Evolutionary conservation across 2,329 filamentous ascomycete genomes (phyloP).

Genomic region (Fusarium heterosporum): DNA sequence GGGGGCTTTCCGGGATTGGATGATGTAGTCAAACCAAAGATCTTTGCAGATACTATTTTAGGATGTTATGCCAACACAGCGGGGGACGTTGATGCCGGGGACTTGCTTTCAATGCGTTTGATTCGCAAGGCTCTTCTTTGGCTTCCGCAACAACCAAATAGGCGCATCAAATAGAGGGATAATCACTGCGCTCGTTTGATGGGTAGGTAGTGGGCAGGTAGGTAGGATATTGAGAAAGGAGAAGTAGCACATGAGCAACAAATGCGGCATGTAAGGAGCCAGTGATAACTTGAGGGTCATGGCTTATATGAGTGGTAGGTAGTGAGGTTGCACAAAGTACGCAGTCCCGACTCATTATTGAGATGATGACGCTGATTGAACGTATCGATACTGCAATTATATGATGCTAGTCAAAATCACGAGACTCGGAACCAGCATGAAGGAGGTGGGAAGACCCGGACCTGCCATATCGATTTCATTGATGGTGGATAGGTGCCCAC

Average conservation of each 20-base stretch:
- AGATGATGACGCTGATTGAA: conserved; percentile 5
- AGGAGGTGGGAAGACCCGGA: neutral
- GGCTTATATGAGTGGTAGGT: neutral
- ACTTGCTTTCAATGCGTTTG: neutral
- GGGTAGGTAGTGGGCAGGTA: no score
- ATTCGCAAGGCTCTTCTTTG: neutral
- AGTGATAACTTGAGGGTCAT: conserved; percentile 9
- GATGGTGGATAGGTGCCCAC: no score
- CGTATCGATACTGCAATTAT: neutral
- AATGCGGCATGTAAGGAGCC: conserved; percentile 23
- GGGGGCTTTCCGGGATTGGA: conserved; percentile 35
- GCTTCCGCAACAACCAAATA: neutral
- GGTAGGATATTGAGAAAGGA: conserved; percentile 2
- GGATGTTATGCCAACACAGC: conserved; percentile 40
- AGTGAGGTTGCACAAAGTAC: conserved; percentile 16
- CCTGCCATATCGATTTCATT: neutral
- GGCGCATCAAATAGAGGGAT: neutral
- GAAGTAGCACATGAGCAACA: conserved; percentile 16
- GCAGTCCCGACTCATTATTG: conserved; percentile 6
- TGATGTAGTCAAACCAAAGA: conserved; percentile 36
- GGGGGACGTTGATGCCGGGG: neutral
- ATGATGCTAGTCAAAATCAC: neutral
- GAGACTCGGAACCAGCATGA: neutral
- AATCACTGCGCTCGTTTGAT: neutral
- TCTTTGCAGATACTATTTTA: conserved; percentile 44